Base-by-base conservation (phyloP, 164 flowering plant genomes). In the Tinospora cordifolia region DNA sequence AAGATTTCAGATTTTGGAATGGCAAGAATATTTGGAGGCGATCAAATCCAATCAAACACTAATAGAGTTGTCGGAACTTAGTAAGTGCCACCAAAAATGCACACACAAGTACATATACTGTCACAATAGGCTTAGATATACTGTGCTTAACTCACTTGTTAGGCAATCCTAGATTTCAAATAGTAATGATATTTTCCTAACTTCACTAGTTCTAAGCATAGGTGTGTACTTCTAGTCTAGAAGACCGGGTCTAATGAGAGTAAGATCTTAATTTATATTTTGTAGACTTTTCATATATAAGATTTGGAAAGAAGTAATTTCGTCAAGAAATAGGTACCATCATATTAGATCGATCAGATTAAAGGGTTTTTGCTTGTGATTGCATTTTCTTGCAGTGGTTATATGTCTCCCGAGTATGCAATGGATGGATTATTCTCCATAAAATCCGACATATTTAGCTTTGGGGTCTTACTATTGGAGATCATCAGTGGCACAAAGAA, bases 1-100 rank as follows among this genome's bases (percentile, higher is more conserved):
- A 89, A 87, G 74, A 87, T 89, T 40, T 86, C 94, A 24, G 94
- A 89, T 69, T 89, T 88, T 74, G 93, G 93, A 47, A 81, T 85
- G 87, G 90, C 93, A 3, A 81, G 89, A 71, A 83, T 84, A 19
- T 87, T 89, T 63, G 87, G 84, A 26, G 67, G 75, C 25, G 86
- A 86, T 70, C 83, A 84, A 69, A 79, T 77, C 0, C 84, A 84
- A 74, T 85, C 79, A 12, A 85, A 75, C 27, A 87, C 94, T 1
- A 79, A 46, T 24, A 82, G 83, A 75, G 86, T 89, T 0, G 92
- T 87, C 13, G 94, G 94, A 72, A 89, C 94, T 46, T 86, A 85
- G 94, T 89, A 74, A 86, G 91, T 70, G 49, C 38, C 60, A 22
- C 17, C 10, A 15, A 34, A 60, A 24, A 24, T 68, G 21, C 19